Conservation (phyloP, 768 basidiomycete genomes). For the Saitozyma podzolica region DNA sequence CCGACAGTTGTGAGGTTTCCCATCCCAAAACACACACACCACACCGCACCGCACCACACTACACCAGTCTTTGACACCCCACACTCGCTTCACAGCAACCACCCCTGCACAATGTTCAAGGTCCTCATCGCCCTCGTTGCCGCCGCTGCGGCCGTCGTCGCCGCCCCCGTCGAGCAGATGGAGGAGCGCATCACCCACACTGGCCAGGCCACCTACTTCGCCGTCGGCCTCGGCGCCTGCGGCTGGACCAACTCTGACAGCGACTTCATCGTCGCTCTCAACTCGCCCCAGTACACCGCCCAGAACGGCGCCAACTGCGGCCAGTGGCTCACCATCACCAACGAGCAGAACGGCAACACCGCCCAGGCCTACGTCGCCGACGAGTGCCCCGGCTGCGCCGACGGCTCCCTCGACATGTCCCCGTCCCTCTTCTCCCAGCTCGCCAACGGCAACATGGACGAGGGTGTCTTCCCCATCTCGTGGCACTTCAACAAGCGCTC, state of each 20-base stretch:
- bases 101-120: neutral
- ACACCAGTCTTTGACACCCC: neutral
- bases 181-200: slow-evolving; percentile 31
- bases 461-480: slow-evolving; percentile 38
- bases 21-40: neutral
- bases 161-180: slow-evolving; percentile 13
- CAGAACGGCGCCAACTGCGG: slow-evolving; percentile 33
- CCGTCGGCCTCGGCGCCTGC: slow-evolving; percentile 32
- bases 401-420: slow-evolving; percentile 44
- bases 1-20: neutral
- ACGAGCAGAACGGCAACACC: slow-evolving; percentile 41
- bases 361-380: slow-evolving; percentile 40
- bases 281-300: slow-evolving; percentile 30
- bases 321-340: slow-evolving; percentile 39
- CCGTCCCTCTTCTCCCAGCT: slow-evolving; percentile 31
- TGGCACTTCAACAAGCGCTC: slow-evolving; percentile 34
- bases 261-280: slow-evolving; percentile 43
- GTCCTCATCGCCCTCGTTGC: neutral
- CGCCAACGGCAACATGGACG: slow-evolving; percentile 25
- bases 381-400: slow-evolving; percentile 45
- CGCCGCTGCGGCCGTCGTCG: slow-evolving; percentile 12
- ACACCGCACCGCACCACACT: no score
- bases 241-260: slow-evolving; percentile 31
- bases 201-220: slow-evolving; percentile 42
- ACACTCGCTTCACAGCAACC: neutral